Evolutionary conservation across 2,329 filamentous ascomycete genomes (phyloP).

Genomic region (Fusarium nelsonii): DNA sequence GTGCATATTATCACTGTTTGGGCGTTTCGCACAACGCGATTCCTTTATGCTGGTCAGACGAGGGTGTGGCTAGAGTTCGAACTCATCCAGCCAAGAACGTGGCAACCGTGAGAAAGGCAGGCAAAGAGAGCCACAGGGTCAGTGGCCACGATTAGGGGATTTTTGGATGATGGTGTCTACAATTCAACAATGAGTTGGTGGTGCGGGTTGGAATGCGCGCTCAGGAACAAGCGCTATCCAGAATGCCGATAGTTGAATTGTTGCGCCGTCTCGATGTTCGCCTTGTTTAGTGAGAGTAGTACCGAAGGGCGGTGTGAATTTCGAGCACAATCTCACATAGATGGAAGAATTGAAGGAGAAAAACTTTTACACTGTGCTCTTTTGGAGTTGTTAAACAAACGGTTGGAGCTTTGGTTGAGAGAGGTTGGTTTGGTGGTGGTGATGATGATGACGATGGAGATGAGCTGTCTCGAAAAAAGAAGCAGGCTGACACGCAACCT

Average conservation of each 20-base stretch:
- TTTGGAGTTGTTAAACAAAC: background rate
- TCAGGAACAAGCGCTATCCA: conserved; percentile 17
- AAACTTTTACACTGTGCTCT: conserved; percentile 32
- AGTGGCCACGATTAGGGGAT: conserved; percentile 9
- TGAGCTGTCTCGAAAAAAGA: conserved; percentile 19
- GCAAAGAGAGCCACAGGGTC: conserved; percentile 27
- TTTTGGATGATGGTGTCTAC: background rate
- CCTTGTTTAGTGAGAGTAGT: conserved; percentile 4
- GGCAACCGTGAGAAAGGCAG: conserved; percentile 26
- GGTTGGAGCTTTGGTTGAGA: background rate
- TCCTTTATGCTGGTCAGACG: conserved; percentile 30
- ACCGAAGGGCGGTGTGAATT: conserved; percentile 20
- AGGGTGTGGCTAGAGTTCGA: conserved; percentile 25
- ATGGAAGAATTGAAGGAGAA: background rate
- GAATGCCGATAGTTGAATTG: background rate
- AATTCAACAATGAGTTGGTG: conserved; percentile 1
- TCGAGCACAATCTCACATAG: background rate
- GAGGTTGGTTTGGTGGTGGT: background rate
- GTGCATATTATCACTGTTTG: conserved; percentile 25
- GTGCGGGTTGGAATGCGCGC: conserved; percentile 26
- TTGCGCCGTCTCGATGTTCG: background rate
- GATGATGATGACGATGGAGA: background rate
- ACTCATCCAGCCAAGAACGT: conserved; percentile 37
- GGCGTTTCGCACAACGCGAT: conserved; percentile 23
- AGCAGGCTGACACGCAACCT: conserved; percentile 26